Percentiles rank a stretch among this genome's conserved stretches.
These are phyloP conservation scores for Vitellaria paradoxa DNA, from an alignment of 179 eudicot genomes.

Conservation along the genomic window DNA sequence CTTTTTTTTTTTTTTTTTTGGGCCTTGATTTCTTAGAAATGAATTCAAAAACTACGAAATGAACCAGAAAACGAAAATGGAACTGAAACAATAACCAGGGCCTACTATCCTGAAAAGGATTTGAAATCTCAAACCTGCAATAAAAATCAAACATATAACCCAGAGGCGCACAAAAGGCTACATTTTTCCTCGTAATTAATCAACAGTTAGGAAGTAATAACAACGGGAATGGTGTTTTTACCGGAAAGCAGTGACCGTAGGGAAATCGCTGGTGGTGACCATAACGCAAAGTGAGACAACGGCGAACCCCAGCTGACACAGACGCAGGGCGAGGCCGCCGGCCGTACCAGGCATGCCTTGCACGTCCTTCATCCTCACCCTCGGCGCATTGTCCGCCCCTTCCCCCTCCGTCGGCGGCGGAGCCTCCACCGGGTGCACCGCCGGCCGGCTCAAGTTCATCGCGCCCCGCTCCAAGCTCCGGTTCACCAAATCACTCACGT, in stretches of 20 bases:
- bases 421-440: slow-evolving; percentile 77
- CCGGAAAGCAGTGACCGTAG: slow-evolving; percentile 79
- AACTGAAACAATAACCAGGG: not conserved
- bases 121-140: not conserved
- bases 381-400: slow-evolving; percentile 30
- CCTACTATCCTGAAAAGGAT: not conserved
- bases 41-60: too few relatives aligned
- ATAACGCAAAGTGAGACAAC: slow-evolving; percentile 51
- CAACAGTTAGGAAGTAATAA: too few relatives aligned
- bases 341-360: slow-evolving; percentile 76
- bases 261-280: slow-evolving; percentile 71
- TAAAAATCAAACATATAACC: not conserved
- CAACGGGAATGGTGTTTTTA: slow-evolving; percentile 11
- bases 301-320: slow-evolving; percentile 56
- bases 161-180: too few relatives aligned
- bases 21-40: too few relatives aligned
- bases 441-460: slow-evolving; percentile 59
- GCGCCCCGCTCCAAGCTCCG: not conserved
- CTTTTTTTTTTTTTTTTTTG: too few relatives aligned
- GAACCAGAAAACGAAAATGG: not conserved
- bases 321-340: slow-evolving; percentile 52
- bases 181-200: too few relatives aligned
- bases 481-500: not conserved
- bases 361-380: slow-evolving; percentile 58
- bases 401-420: slow-evolving; percentile 36